phyloP scores from a whole-genome alignment of 208 protist genomes.

The Leishmania arabica region DNA sequence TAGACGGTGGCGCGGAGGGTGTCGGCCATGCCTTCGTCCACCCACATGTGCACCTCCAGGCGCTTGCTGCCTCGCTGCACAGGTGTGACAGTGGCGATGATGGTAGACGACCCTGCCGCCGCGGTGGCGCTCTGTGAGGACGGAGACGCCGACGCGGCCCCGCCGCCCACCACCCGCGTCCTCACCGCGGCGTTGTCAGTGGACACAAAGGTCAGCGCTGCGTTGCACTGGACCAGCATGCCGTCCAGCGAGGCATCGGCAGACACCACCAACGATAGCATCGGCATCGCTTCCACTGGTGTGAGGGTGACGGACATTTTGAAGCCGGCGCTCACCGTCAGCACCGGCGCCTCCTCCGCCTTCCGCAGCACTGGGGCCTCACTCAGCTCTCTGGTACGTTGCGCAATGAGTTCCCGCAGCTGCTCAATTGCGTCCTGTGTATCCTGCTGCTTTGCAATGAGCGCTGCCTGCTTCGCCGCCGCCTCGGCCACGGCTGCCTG shows the following conservation, averaged over 20 bases:
- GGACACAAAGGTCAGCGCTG: conserved; percentile 46
- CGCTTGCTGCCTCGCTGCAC: conserved; percentile 34
- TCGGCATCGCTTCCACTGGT: conserved; percentile 47
- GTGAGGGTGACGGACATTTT: conserved; percentile 51
- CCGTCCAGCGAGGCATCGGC: conserved; percentile 61
- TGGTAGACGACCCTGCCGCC: neutral
- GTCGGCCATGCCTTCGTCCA: conserved; percentile 54
- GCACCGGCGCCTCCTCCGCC: conserved; percentile 27
- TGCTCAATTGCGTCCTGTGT: conserved; percentile 44
- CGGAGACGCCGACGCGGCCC: conserved; percentile 18
- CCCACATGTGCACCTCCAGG: conserved; percentile 58
- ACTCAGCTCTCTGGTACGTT: conserved; percentile 45
- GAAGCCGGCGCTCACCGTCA: conserved; percentile 73
- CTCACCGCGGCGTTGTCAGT: conserved; percentile 41
- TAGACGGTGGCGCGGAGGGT: conserved; percentile 49
- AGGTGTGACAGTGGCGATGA: conserved; percentile 29
- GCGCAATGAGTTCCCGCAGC: conserved; percentile 43
- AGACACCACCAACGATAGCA: conserved; percentile 61
- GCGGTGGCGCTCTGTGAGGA: neutral
- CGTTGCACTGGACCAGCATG: conserved; percentile 49
- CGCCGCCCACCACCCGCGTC: neutral
- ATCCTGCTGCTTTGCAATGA: conserved; percentile 37
- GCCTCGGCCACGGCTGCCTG: conserved; percentile 27
- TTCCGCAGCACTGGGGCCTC: conserved; percentile 21
- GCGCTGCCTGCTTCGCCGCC: conserved; percentile 24